Evolutionary conservation across 306 rosid species (phyloP), one percentile per base, ranked within the genome.

Genomic region (Cajanus cajan): DNA sequence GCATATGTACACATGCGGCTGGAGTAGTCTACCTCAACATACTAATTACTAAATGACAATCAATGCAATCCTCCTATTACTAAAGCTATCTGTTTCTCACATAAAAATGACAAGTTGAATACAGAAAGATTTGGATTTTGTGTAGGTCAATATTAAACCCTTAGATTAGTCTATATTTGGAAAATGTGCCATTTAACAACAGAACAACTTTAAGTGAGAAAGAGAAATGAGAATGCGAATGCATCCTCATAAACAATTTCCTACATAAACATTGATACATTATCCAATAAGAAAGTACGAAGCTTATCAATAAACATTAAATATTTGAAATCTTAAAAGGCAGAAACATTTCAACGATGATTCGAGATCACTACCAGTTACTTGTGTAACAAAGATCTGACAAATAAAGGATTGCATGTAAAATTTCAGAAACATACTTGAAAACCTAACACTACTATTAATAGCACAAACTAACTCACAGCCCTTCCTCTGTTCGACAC

Each of bases 241-340:
- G 6, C 73, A 78, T 48, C 54, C 68, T 39, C 34, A 73, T 5
- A 31, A 39, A 66, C 15, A 64, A 55, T 51, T n/a, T 18, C 18
- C 11, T 0, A 58, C 1, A 19, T 14, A 25, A 34, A 45, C 39
- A 47, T 28, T 2, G 41, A 45, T 62, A 62, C 22, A 11, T 31
- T 58, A 71, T 71, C 61, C 31, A 70, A 45, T 58, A 45, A 51
- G 70, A 74, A 81, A 66, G 11, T 41, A 63, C 22, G 31, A 81
- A 62, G 19, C 16, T 18, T 18, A 50, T 50, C 66, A 70, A 68
- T 25, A 69, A 71, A 28, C n/a, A 28, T 47, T 59, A 47, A 39
- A 76, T 25, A 75, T 16, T 58, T 37, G 14, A 41, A 51, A 76
- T 68, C 73, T 39, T n/a, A 59, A 19, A 69, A 59, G 61, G 73